Evolutionary conservation across 225 moss, liverwort and hornwort species (phyloP).

Genomic region (Straminergon stramineum): DNA sequence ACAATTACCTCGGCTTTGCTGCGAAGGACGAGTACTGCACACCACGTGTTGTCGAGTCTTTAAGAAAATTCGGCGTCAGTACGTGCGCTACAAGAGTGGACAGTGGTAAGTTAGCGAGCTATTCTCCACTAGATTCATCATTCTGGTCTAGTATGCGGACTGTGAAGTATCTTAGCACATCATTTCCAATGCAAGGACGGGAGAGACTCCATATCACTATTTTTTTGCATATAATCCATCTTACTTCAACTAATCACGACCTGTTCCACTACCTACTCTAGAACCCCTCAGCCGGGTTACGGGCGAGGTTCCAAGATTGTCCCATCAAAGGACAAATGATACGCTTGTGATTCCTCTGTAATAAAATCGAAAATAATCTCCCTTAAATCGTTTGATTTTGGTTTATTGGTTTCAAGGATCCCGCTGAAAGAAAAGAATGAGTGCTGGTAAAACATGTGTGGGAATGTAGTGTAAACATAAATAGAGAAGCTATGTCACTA

Average conservation of each 20-base stretch:
- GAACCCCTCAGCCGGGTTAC: background rate
- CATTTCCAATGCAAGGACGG: background rate
- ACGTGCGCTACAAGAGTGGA: constrained; percentile 66
- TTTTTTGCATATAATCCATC: background rate
- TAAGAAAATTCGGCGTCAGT: constrained; percentile 57
- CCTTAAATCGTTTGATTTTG: background rate
- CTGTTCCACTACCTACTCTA: background rate
- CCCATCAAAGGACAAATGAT: background rate
- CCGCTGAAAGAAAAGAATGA: background rate
- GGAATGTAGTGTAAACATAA: background rate
- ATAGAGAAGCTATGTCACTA: background rate
- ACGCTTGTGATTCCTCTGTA: background rate
- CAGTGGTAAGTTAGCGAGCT: constrained; percentile 30
- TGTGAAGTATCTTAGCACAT: background rate
- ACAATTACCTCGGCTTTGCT: constrained; percentile 92
- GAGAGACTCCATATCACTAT: background rate
- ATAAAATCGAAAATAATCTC: background rate
- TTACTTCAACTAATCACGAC: background rate
- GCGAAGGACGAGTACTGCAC: constrained; percentile 84
- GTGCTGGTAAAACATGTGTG: background rate
- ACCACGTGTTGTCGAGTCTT: constrained; percentile 42
- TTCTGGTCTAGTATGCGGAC: background rate
- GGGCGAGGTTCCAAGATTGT: background rate
- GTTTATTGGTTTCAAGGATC: background rate
- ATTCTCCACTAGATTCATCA: background rate